Evolutionary conservation across 108 stramenopile genomes (phyloP).

Genomic region (Stephanodiscus minutulus): DNA sequence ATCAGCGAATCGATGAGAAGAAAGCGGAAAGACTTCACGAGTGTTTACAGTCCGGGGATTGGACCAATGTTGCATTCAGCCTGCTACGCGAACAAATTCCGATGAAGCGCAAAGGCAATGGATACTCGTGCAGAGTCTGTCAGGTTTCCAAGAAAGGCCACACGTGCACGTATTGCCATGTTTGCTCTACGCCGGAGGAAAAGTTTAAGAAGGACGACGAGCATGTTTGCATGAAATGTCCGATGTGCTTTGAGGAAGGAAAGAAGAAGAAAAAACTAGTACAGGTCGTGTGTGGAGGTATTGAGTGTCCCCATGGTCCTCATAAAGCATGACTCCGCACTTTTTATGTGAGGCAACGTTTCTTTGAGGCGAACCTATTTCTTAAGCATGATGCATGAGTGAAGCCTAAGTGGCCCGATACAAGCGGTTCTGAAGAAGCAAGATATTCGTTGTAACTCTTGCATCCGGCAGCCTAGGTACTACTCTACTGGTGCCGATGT

Average conservation of each 20-base stretch:
- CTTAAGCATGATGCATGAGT: neutral
- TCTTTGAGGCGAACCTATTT: neutral
- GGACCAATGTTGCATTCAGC: neutral
- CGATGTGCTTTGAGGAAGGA: constrained; percentile 21
- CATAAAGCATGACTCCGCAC: neutral
- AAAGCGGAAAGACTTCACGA: constrained; percentile 13
- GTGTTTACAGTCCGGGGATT: neutral
- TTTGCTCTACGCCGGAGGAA: constrained; percentile 30
- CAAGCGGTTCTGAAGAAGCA: too few relatives aligned
- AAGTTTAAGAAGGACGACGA: constrained; percentile 19
- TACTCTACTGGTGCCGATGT: too few relatives aligned
- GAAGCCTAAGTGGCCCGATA: neutral
- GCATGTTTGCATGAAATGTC: constrained; percentile 21
- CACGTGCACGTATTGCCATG: constrained; percentile 25
- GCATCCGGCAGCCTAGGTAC: too few relatives aligned
- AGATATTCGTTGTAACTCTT: too few relatives aligned
- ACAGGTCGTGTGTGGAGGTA: constrained; percentile 13
- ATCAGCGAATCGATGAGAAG: constrained; percentile 16
- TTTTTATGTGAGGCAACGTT: neutral
- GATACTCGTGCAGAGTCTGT: constrained; percentile 34
- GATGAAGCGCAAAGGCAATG: constrained; percentile 18
- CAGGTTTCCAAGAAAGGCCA: constrained; percentile 30
- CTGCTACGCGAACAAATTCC: constrained; percentile 31
- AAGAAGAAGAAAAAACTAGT: constrained; percentile 39
- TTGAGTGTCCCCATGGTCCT: constrained; percentile 16